Evolutionary conservation across 2,329 filamentous ascomycete genomes (phyloP).

Genomic region (Neonectria hederae): DNA sequence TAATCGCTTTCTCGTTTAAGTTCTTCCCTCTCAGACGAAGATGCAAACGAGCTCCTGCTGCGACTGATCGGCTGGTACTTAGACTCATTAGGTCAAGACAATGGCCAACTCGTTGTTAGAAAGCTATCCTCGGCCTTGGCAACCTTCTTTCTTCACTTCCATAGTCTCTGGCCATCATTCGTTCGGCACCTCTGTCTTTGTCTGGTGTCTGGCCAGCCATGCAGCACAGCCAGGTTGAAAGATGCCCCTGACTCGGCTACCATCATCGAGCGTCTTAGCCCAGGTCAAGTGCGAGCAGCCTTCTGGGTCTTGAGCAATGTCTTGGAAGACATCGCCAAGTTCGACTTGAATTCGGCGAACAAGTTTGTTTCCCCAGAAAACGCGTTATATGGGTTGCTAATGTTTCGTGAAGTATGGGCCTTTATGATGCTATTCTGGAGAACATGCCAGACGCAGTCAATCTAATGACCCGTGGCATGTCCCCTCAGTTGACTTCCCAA

Average conservation of each 20-base stretch:
- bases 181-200: slow-evolving; percentile 69
- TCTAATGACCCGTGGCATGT: slow-evolving; percentile 53
- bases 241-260: slow-evolving; percentile 53
- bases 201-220: slow-evolving; percentile 51
- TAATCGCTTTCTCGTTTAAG: slow-evolving; percentile 39
- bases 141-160: slow-evolving; percentile 78
- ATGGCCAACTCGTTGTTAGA: slow-evolving; percentile 69
- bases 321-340: slow-evolving; percentile 58
- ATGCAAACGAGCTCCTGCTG: slow-evolving; percentile 67
- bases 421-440: slow-evolving; percentile 53
- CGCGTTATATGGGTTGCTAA: background rate
- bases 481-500: slow-evolving; percentile 38
- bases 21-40: slow-evolving; percentile 62
- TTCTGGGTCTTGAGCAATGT: slow-evolving; percentile 68
- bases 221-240: slow-evolving; percentile 33
- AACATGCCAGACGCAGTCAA: slow-evolving; percentile 53
- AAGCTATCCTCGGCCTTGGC: slow-evolving; percentile 83
- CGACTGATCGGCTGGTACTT: slow-evolving; percentile 72
- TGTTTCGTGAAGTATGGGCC: slow-evolving; percentile 43
- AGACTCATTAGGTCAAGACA: slow-evolving; percentile 59
- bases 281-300: slow-evolving; percentile 61
- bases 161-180: slow-evolving; percentile 72
- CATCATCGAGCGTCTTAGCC: slow-evolving; percentile 59
- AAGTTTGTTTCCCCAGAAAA: slow-evolving; percentile 53
- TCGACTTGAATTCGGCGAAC: slow-evolving; percentile 69